Evolutionary conservation across 192 early-diverging fungal genomes (phyloP), one percentile per base, ranked within the genome.

Genomic region (Dispira parvispora): DNA sequence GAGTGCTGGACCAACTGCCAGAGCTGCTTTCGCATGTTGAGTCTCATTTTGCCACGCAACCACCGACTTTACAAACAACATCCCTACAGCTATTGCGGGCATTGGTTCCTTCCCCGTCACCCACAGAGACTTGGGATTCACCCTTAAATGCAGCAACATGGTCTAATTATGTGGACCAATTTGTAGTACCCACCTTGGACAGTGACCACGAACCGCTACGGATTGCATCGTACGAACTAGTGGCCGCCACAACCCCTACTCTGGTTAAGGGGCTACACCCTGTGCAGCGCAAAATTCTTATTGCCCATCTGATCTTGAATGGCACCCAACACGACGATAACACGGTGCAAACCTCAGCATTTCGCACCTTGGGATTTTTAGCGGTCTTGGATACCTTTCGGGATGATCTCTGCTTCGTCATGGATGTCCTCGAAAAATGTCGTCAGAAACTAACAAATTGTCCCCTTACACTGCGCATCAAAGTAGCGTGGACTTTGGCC

Each of bases 361-460:
- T 57, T 42, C 23, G 55, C 18, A 27, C 55, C 16, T 27, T 57
- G 25, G 55, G 55, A 21, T 25, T 57, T 57, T 25, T 57, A 10
- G 55, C 55, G 16, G 27, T 6, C 18, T 26, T 21, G 16, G 20
- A 57, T 18, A 18, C 55, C 18, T 32, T 21, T 18, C 32, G 23
- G 18, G 32, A 42, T 1, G 55, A 57, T 26, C 14, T 42, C 18
- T 18, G 18, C 3, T 57, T 57, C 11, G 25, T 57, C 16, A 26
- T 57, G 55, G 55, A 57, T 57, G 55, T 27, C 25, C 18, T 57
- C 32, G 32, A 38, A 38, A 38, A 38, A 38, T 38, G 32, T 38
- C 32, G 32, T 4, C 32, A 38, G 32, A 38, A 38, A 38, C 32
- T 38, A 38, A 38, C 32, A 38, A 38, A 38, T 38, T 38, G 32